Base-by-base conservation (phyloP, 2,329 filamentous ascomycete genomes). In the Aotearoamyces nothofagi region DNA sequence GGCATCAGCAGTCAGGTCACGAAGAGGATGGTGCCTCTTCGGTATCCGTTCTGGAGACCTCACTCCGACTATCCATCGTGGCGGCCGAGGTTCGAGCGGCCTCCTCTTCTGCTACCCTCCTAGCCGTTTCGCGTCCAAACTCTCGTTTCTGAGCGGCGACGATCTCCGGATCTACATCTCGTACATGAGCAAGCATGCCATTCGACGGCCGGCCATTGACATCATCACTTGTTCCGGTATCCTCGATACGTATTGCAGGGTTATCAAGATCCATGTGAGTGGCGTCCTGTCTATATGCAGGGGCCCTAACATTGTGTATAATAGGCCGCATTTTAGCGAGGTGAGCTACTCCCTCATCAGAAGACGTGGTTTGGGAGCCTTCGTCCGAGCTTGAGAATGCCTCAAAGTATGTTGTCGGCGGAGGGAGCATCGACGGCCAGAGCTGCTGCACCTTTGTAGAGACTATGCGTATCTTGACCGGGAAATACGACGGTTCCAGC, bases 131-230 rank as follows among this genome's bases (percentile, higher is more conserved):
- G n/a, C 11, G 23, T 25, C 41, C 35, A 17, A 38, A 43, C 28
- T 39, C 38, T 17, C 29, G 10, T 13, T 44, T 40, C 15, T 33
- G 16, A 10, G 25, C 27, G 5, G 30, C 30, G 5, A 43, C 31
- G 2, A 14, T 32, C 8, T 34, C 26, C 4, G 41, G 40, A 29
- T 44, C 33, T 3, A 34, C 6, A 9, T 29, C 26, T 16, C 41
- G 29, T 3, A 31, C 29, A 16, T 35, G 29, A 3, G 37, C 39
- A 5, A 44, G 30, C 36, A 44, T 42, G 17, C 42, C 39, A 17
- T 42, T 40, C 22, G 34, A 38, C 12, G 17, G 31, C 11, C 35
- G 37, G 13, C 31, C 32, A 26, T 39, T 34, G 10, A 28, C 33
- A 28, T 36, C 31, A 5, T 30, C 27, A 26, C 16, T 15, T 10